These are phyloP conservation scores for Poa annua DNA, from an alignment of 176 grass and related monocot species.

Conservation along the genomic window DNA sequence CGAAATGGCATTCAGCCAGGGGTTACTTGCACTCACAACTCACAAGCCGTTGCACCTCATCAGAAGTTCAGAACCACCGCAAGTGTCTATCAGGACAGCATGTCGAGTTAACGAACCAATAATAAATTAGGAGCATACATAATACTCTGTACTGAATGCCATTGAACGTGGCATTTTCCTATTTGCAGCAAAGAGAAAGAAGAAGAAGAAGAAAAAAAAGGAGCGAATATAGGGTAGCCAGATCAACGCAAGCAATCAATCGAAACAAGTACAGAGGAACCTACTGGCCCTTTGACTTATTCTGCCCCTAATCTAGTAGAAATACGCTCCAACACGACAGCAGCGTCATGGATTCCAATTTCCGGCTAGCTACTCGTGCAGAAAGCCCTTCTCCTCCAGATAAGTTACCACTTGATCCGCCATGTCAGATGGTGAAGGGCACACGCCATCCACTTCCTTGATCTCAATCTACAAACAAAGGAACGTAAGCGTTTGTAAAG, in stretches of 20 bases:
- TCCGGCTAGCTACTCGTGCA: slow-evolving; percentile 48
- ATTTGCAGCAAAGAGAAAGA: not conserved
- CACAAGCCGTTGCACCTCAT: not conserved
- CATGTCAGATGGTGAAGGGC: slow-evolving; percentile 80
- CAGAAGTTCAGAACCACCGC: not conserved
- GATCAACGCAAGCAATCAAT: not conserved
- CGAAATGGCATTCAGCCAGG: not conserved
- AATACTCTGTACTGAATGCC: slow-evolving; percentile 10
- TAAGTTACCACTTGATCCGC: slow-evolving; percentile 78
- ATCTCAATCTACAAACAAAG: slow-evolving; percentile 81
- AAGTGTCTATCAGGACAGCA: not conserved
- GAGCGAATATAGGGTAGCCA: not conserved
- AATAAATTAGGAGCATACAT: slow-evolving; percentile 18
- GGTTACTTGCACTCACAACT: not conserved
- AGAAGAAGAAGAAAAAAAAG: not conserved
- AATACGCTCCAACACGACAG: slow-evolving; percentile 1
- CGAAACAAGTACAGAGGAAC: not conserved
- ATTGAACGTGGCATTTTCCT: not conserved
- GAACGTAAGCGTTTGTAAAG: not conserved
- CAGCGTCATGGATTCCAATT: not conserved
- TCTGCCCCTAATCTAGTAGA: slow-evolving; percentile 16
- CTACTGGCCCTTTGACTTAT: slow-evolving; percentile 26
- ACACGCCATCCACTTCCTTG: slow-evolving; percentile 72
- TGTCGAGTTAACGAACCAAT: not conserved
- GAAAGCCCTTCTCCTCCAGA: slow-evolving; percentile 88